Percentiles rank a stretch among this genome's conserved stretches.
phyloP scores from a whole-genome alignment of 768 basidiomycete genomes.

The Calocybe gangraenosa region DNA sequence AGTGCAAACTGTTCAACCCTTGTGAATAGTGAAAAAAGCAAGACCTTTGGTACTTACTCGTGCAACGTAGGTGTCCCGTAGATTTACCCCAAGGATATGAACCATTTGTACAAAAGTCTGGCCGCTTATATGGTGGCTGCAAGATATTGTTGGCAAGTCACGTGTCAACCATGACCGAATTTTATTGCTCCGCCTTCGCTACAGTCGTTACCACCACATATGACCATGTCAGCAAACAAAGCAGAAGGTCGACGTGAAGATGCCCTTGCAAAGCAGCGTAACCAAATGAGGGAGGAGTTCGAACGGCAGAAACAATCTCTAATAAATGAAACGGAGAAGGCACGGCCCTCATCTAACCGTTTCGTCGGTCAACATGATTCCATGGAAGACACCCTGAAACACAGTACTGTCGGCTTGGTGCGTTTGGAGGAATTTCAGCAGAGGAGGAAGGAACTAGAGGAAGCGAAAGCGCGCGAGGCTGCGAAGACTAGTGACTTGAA shows the following conservation, averaged over 20 bases:
- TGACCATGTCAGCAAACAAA: conserved; percentile 67
- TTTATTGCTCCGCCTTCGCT: conserved; percentile 28
- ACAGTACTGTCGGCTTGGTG: conserved; percentile 89
- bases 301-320: conserved; percentile 78
- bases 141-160: conserved; percentile 13
- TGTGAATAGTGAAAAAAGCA: conserved; percentile 30
- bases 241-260: conserved; percentile 85
- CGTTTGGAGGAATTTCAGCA: conserved; percentile 91
- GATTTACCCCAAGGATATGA: conserved; percentile 80
- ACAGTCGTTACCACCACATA: not conserved
- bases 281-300: conserved; percentile 74
- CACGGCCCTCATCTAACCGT: conserved; percentile 79
- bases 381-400: conserved; percentile 89
- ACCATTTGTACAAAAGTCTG: too few species aligned
- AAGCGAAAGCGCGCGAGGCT: conserved; percentile 86
- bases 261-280: conserved; percentile 80
- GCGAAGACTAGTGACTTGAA: conserved; percentile 80
- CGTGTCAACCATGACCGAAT: conserved; percentile 6
- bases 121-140: too few species aligned
- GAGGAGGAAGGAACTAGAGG: conserved; percentile 82
- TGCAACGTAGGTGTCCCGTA: conserved; percentile 73
- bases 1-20: conserved; percentile 68
- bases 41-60: conserved; percentile 47
- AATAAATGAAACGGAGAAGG: conserved; percentile 88
- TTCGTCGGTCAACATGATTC: conserved; percentile 95